phyloP scores from a whole-genome alignment of 768 basidiomycete species.

The Rossbeevera mucosa region DNA sequence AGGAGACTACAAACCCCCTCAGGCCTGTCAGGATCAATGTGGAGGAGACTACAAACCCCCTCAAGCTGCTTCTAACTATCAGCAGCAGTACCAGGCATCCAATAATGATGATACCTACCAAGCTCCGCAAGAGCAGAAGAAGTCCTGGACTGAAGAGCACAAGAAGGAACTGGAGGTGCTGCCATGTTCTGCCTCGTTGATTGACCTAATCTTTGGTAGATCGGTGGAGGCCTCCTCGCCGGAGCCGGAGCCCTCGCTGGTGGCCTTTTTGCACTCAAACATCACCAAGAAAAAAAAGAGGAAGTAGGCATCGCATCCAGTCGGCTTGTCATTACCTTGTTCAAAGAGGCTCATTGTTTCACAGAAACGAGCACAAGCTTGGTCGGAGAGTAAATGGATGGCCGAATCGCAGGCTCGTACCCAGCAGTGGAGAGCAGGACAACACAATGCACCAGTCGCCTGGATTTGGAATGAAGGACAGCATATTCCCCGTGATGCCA shows the following conservation, averaged over 20 bases:
- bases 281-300: conserved; percentile 53
- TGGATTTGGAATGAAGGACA: conserved; percentile 63
- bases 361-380: conserved; percentile 48
- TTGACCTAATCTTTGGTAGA: conserved; percentile 32
- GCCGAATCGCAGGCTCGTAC: conserved; percentile 54
- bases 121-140: conserved; percentile 41
- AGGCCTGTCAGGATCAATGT: conserved; percentile 20
- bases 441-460: conserved; percentile 44
- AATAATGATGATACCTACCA: conserved; percentile 21
- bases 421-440: conserved; percentile 40
- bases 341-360: not conserved
- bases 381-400: conserved; percentile 53
- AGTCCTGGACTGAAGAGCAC: conserved; percentile 51
- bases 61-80: conserved; percentile 2
- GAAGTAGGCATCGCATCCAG: conserved; percentile 39
- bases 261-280: conserved; percentile 48
- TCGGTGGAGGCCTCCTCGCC: conserved; percentile 59
- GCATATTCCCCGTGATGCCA: conserved; percentile 53
- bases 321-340: not conserved
- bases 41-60: conserved; percentile 13
- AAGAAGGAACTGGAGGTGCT: conserved; percentile 58
- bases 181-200: not conserved
- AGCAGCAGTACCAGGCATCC: conserved; percentile 25
- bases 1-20: conserved; percentile 15
- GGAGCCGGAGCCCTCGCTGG: conserved; percentile 51